Conservation (phyloP, 768 basidiomycete species). For the Leucosporidium yakuticum region DNA sequence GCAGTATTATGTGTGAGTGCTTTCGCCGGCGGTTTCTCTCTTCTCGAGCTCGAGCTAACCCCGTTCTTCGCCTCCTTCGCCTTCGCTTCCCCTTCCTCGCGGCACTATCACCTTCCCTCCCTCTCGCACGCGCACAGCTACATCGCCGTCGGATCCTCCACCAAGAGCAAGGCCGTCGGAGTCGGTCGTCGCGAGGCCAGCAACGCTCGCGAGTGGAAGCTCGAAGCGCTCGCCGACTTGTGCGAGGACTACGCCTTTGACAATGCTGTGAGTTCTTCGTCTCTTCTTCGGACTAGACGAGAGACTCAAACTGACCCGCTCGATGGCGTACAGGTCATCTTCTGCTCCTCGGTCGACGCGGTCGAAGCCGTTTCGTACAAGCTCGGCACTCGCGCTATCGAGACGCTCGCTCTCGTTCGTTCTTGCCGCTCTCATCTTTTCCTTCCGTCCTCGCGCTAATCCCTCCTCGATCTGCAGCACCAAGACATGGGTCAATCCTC, state of each 20-base stretch:
- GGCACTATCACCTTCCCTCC: background rate
- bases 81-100: too few relatives aligned
- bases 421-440: background rate
- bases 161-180: constrained; percentile 23
- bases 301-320: background rate
- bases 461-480: constrained; percentile 53
- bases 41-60: constrained; percentile 51
- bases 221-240: constrained; percentile 82
- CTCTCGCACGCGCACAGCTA: constrained; percentile 6
- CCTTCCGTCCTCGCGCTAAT: constrained; percentile 23
- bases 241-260: constrained; percentile 68
- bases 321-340: constrained; percentile 21
- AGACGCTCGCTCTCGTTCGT: constrained; percentile 80
- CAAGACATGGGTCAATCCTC: constrained; percentile 85
- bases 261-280: constrained; percentile 38
- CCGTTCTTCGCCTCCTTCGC: too few relatives aligned
- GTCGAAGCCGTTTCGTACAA: constrained; percentile 54
- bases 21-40: constrained; percentile 49
- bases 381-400: constrained; percentile 72
- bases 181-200: constrained; percentile 54
- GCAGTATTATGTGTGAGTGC: constrained; percentile 93
- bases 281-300: background rate
- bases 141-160: constrained; percentile 38
- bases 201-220: constrained; percentile 87
- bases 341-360: constrained; percentile 31